Conservation (phyloP, 768 basidiomycete genomes). For the Naganishia kalamii region DNA sequence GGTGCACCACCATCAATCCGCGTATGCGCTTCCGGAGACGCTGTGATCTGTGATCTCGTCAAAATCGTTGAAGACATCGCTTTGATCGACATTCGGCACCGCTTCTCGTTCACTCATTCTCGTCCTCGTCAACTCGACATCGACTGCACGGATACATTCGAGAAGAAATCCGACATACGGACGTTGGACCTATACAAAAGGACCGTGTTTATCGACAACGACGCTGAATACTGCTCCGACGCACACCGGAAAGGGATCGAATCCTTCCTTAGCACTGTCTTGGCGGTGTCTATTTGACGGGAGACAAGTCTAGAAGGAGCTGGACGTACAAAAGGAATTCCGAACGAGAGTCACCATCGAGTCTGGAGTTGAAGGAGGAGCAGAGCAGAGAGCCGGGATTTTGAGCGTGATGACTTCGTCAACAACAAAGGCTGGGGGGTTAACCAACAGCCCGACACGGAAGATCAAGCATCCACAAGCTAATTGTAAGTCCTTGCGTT, state of each 20-base stretch:
- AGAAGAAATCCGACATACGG: too few relatives aligned
- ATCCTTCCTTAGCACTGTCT: not conserved
- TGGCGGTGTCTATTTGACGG: not conserved
- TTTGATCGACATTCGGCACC: not conserved
- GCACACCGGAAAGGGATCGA: not conserved
- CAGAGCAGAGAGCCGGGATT: constrained; percentile 1
- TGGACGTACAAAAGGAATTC: not conserved
- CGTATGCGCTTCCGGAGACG: not conserved
- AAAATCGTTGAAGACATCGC: not conserved
- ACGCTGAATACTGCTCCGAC: not conserved
- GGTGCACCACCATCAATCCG: not conserved
- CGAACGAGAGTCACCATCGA: not conserved
- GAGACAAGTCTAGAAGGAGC: not conserved
- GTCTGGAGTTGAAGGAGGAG: not conserved
- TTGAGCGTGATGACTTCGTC: constrained; percentile 9
- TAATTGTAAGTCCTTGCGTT: constrained; percentile 33
- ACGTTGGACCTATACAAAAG: not conserved
- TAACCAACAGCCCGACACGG: constrained; percentile 21
- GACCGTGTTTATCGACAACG: not conserved
- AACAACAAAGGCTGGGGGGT: constrained; percentile 8
- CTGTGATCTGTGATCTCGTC: not conserved
- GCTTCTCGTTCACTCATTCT: constrained; percentile 5
- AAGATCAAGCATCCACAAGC: constrained; percentile 46
- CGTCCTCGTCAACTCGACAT: not conserved
- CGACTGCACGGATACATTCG: too few relatives aligned